These are phyloP conservation scores for Sporothrix sp. DNA, from an alignment of 2,329 filamentous ascomycete genomes.

Conservation along the genomic window DNA sequence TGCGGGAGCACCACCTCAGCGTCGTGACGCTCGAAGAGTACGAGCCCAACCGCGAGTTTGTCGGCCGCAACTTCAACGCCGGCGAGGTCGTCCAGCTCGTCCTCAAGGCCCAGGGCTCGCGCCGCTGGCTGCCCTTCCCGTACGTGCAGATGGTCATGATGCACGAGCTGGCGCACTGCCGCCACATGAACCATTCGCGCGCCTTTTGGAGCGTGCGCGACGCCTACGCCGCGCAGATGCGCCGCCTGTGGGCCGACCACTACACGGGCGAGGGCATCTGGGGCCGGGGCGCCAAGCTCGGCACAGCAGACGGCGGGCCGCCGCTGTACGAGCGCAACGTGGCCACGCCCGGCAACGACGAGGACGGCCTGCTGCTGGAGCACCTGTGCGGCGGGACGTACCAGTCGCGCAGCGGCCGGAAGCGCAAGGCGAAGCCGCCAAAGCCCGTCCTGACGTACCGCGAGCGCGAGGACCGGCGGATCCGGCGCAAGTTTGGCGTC, in stretches of 20 bases:
- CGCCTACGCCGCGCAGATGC: slow-evolving; percentile 61
- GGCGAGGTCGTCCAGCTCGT: slow-evolving; percentile 83
- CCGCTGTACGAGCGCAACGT: slow-evolving; percentile 40
- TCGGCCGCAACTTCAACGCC: slow-evolving; percentile 82
- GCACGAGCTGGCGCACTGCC: slow-evolving; percentile 81
- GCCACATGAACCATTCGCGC: slow-evolving; percentile 81
- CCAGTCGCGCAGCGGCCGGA: slow-evolving; percentile 37
- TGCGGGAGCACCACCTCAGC: slow-evolving; percentile 54
- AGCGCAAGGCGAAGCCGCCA: slow-evolving; percentile 44
- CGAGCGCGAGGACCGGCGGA: slow-evolving; percentile 62
- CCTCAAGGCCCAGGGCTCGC: slow-evolving; percentile 53
- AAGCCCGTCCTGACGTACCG: slow-evolving; percentile 53
- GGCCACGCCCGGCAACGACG: slow-evolving; percentile 33
- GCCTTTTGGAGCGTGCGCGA: slow-evolving; percentile 76
- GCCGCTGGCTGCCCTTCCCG: slow-evolving; percentile 67
- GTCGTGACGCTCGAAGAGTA: slow-evolving; percentile 72
- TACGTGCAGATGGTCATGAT: slow-evolving; percentile 95
- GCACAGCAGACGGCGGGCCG: slow-evolving; percentile 32
- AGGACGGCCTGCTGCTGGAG: slow-evolving; percentile 41
- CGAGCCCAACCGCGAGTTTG: slow-evolving; percentile 70
- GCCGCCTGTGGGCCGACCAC: slow-evolving; percentile 54
- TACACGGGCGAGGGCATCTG: slow-evolving; percentile 80
- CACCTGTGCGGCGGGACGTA: slow-evolving; percentile 78
- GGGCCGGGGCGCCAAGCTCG: slow-evolving; percentile 59
- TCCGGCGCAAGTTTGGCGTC: slow-evolving; percentile 65